These are phyloP conservation scores for Isoetes taiwanensis DNA, from an alignment of 75 land plant species.

Conservation along the genomic window DNA sequence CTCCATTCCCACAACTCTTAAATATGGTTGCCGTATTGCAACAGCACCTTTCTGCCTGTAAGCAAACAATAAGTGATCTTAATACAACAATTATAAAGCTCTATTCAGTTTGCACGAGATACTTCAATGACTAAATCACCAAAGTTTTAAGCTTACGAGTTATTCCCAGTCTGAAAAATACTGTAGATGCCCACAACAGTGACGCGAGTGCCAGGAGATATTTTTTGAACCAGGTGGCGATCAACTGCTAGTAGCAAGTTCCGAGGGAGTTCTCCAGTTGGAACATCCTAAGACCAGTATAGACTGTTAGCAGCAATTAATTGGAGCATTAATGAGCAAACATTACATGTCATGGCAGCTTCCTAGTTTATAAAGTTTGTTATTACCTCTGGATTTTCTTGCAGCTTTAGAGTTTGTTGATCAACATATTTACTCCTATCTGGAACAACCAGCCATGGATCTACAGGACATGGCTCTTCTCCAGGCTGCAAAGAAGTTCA, in stretches of 20 bases:
- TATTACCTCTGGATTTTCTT: slow-evolving; percentile 95
- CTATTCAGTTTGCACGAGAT: too few relatives aligned
- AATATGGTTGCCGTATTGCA: slow-evolving; percentile 91
- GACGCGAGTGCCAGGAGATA: slow-evolving; percentile 85
- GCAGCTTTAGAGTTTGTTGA: slow-evolving; percentile 90
- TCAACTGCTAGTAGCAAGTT: slow-evolving; percentile 85
- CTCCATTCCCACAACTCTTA: slow-evolving; percentile 89
- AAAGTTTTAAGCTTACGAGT: too few relatives aligned
- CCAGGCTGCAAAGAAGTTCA: slow-evolving; percentile 49
- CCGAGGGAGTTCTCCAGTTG: slow-evolving; percentile 97
- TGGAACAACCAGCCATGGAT: slow-evolving; percentile 91
- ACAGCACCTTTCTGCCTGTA: slow-evolving; percentile 91
- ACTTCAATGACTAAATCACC: too few relatives aligned
- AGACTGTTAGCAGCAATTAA: not conserved
- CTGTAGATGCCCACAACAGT: slow-evolving; percentile 91
- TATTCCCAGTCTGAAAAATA: slow-evolving; percentile 70
- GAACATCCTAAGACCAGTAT: slow-evolving; percentile 59
- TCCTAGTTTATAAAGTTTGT: not conserved
- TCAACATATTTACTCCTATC: slow-evolving; percentile 97
- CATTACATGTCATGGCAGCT: too few relatives aligned
- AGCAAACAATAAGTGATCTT: too few relatives aligned
- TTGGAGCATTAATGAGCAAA: not conserved
- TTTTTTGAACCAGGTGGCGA: slow-evolving; percentile 76
- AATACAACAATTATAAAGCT: too few relatives aligned
- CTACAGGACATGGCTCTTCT: slow-evolving; percentile 93